Evolutionary conservation across 768 basidiomycete genomes (phyloP), one percentile per base, ranked within the genome.

Genomic region (Mycena amicta): DNA sequence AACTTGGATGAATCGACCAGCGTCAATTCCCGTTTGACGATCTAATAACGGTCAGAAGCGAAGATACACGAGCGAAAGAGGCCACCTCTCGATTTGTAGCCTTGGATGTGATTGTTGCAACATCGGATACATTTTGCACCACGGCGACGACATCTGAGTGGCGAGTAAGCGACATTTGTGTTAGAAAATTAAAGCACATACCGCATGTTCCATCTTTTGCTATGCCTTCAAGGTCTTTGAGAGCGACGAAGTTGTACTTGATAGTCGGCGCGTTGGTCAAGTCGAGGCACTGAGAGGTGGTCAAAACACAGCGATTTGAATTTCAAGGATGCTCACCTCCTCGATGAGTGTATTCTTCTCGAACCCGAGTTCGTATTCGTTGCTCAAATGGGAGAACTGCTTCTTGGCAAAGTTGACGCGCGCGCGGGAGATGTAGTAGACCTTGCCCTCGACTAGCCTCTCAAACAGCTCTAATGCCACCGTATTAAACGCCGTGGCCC

Each of bases 371-470:
- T 98, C 95, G 67, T 98, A 98, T 68, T 98, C 95, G 69, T 95
- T 97, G 61, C 81, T 76, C 50, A 96, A 73, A 68, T 92, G 93
- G 30, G 84, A 90, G 73, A 96, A 99, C 74, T 97, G 95, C 76
- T 95, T 98, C 78, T 97, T 98, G 29, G 95, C 96, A 15, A 98
- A 86, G 67, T 93, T 93, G 68, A 98, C 89, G 50, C 93, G 84
- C 4, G 91, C 97, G 69, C 89, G 92, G 0, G 93, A 93, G 54
- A 98, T 80, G 68, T 81, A 93, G 71, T 95, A 98, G 6, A 95
- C 95, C 68, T 95, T 95, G 50, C 91, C 90, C 72, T 97, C 95
- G 64, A 95, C 83, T 20, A 99, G 68, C 67, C 84, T 84, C n/a
- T 90, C 84, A 73, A 89, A 95, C 37, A 95, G 80, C 33, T 85